A percentile compares a stretch with the other conserved stretches of the same genome.
Conservation (phyloP, 805 yeast genomes). For the Metschnikowia aberdeeniae region DNA sequence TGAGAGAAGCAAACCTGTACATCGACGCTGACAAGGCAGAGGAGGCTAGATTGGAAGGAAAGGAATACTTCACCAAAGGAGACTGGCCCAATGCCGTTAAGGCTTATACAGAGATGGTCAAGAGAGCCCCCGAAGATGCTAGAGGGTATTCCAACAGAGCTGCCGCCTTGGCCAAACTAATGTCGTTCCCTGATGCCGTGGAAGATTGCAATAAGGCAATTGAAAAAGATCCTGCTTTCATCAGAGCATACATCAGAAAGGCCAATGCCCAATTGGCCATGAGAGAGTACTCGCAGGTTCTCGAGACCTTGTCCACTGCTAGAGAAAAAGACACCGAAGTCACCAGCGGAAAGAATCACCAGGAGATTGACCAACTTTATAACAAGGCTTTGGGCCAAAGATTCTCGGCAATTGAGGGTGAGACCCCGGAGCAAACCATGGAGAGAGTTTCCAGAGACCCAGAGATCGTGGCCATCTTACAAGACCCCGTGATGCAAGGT, state of each 20-base stretch:
- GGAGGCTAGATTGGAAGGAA: slow-evolving; percentile 91
- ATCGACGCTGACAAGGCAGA: slow-evolving; percentile 91
- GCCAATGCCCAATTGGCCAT: slow-evolving; percentile 91
- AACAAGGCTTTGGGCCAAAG: slow-evolving; percentile 75
- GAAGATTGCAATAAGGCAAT: slow-evolving; percentile 90
- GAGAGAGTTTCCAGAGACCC: slow-evolving; percentile 90
- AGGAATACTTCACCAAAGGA: slow-evolving; percentile 78
- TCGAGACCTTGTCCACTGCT: slow-evolving; percentile 78
- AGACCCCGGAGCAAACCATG: slow-evolving; percentile 91
- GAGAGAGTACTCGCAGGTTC: slow-evolving; percentile 77
- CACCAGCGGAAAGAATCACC: slow-evolving; percentile 51
- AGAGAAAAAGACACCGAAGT: slow-evolving; percentile 66
- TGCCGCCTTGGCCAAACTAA: slow-evolving; percentile 88
- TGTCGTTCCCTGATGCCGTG: slow-evolving; percentile 97
- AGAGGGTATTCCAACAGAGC: slow-evolving; percentile 98
- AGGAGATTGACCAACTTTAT: slow-evolving; percentile 79
- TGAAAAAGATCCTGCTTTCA: slow-evolving; percentile 78
- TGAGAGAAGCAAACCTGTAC: slow-evolving; percentile 70
- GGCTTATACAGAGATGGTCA: slow-evolving; percentile 91
- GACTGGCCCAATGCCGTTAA: slow-evolving; percentile 97
- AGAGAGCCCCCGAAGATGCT: slow-evolving; percentile 95
- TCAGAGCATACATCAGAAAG: slow-evolving; percentile 95
- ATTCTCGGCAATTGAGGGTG: slow-evolving; percentile 78
- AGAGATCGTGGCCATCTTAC: slow-evolving; percentile 83
- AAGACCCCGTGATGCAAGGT: slow-evolving; percentile 95